A percentile compares a stretch with the other conserved stretches of the same genome.
These are phyloP conservation scores for Umbilicus rupestris DNA, from an alignment of 164 flowering plant species.

Conservation along the genomic window DNA sequence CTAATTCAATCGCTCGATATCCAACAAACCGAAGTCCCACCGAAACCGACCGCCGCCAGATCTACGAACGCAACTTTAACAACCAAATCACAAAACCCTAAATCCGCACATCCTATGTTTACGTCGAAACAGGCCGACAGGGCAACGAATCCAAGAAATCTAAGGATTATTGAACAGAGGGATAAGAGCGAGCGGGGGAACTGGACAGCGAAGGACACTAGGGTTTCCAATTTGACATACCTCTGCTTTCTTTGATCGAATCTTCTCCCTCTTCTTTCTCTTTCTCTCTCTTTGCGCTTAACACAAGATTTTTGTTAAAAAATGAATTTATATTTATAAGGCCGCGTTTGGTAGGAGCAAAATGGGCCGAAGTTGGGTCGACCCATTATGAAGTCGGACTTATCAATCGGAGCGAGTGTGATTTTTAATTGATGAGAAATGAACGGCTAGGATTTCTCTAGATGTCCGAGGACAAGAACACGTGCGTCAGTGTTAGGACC, in stretches of 20 bases:
- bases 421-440: no score
- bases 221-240: background rate
- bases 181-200: background rate
- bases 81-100: slow-evolving; percentile 1
- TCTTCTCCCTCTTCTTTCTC: background rate
- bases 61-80: background rate
- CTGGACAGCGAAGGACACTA: background rate
- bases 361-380: slow-evolving; percentile 1
- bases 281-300: background rate
- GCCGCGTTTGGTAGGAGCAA: slow-evolving; percentile 4
- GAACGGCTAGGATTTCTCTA: no score
- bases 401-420: no score
- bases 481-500: no score
- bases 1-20: background rate
- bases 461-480: no score
- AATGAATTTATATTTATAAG: background rate
- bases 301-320: background rate
- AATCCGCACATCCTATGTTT: background rate
- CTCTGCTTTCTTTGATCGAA: background rate
- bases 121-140: background rate
- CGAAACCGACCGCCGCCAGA: background rate
- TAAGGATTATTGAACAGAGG: background rate
- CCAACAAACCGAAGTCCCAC: background rate
- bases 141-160: background rate
- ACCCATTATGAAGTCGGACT: background rate